phyloP scores from a whole-genome alignment of 352 stramenopile genomes.

The Halophytophthora batemanensis region DNA sequence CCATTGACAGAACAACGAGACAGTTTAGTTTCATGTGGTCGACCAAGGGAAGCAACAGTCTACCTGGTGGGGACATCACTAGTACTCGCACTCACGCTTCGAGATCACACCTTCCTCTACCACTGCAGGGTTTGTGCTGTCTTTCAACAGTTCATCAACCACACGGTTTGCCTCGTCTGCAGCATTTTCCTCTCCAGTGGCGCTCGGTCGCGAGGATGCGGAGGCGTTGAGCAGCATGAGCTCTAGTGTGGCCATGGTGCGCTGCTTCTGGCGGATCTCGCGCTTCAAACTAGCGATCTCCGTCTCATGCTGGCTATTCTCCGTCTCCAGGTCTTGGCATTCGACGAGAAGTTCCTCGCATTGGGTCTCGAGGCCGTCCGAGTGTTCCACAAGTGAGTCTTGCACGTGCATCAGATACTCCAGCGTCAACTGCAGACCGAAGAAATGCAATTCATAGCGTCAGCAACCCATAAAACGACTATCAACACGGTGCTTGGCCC shows the following conservation, averaged over 20 bases:
- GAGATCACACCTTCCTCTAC: slow-evolving; percentile 24
- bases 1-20: not conserved
- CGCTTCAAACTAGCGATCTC: slow-evolving; percentile 69
- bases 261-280: slow-evolving; percentile 78
- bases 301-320: slow-evolving; percentile 58
- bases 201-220: slow-evolving; percentile 20
- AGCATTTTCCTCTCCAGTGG: slow-evolving; percentile 38
- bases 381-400: slow-evolving; percentile 72
- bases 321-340: slow-evolving; percentile 52
- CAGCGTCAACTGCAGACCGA: slow-evolving; percentile 55
- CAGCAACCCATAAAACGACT: not conserved
- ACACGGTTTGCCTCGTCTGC: slow-evolving; percentile 26
- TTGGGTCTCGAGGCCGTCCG: slow-evolving; percentile 61
- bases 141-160: slow-evolving; percentile 32
- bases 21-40: not conserved
- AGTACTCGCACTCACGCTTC: slow-evolving; percentile 19
- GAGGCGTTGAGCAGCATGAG: slow-evolving; percentile 72
- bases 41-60: not conserved
- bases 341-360: slow-evolving; percentile 60
- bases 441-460: slow-evolving; percentile 1
- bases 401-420: slow-evolving; percentile 84
- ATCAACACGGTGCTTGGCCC: not conserved
- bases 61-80: not conserved
- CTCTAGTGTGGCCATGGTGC: slow-evolving; percentile 78
- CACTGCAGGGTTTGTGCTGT: not conserved